A percentile compares a stretch with the other conserved stretches of the same genome.
These are phyloP conservation scores for Pichia sp. DNA, from an alignment of 1,139 yeast species.

Conservation along the genomic window DNA sequence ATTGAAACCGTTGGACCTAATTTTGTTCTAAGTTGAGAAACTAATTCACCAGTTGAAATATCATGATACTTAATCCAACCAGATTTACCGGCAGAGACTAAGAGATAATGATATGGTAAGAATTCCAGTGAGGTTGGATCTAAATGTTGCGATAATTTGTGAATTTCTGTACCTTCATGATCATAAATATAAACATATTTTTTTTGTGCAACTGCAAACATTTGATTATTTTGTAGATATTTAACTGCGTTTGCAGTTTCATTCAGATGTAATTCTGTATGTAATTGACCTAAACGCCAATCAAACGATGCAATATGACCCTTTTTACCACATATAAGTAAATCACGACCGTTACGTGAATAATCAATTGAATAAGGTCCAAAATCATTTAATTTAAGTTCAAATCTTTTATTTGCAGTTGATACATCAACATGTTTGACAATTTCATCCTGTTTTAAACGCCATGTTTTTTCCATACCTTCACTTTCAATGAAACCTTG, in stretches of 20 bases:
- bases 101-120: conserved; percentile 84
- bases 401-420: conserved; percentile 71
- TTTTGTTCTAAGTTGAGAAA: conserved; percentile 78
- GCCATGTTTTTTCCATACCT: conserved; percentile 85
- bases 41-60: conserved; percentile 85
- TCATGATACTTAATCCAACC: conserved; percentile 91
- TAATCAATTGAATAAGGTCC: conserved; percentile 87
- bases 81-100: conserved; percentile 82
- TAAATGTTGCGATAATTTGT: conserved; percentile 81
- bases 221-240: conserved; percentile 86
- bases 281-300: conserved; percentile 83
- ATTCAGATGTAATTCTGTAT: conserved; percentile 74
- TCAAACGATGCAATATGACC: conserved; percentile 97
- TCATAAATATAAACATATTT: conserved; percentile 91
- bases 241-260: conserved; percentile 90
- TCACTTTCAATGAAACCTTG: conserved; percentile 88
- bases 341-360: conserved; percentile 78
- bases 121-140: conserved; percentile 82
- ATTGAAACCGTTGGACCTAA: conserved; percentile 85
- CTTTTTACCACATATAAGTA: conserved; percentile 78
- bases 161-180: conserved; percentile 84
- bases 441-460: conserved; percentile 77
- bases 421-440: conserved; percentile 69
- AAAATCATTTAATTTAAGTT: conserved; percentile 63
- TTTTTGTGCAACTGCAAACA: conserved; percentile 94